Conservation (phyloP, 352 stramenopile species). For the Pythium aristosporum region DNA sequence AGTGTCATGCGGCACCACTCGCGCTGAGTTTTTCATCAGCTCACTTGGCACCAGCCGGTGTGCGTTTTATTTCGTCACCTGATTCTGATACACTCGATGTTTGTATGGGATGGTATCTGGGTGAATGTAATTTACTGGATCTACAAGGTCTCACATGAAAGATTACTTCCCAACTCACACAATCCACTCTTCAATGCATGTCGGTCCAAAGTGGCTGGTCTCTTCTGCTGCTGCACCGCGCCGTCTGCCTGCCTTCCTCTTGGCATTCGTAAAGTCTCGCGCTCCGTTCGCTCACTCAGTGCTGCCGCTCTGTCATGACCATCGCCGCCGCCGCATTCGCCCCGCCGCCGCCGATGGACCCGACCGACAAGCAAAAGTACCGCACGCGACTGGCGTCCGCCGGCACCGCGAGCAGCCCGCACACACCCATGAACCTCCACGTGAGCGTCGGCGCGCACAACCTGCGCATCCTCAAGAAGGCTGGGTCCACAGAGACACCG, state of each 20-base stretch:
- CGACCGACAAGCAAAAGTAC: constrained; percentile 27
- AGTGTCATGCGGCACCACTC: not conserved
- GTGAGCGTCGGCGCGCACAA: constrained; percentile 24
- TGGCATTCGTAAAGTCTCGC: constrained; percentile 20
- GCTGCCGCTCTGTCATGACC: constrained; percentile 14
- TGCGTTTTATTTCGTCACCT: constrained; percentile 1
- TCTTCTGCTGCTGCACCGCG: constrained; percentile 10
- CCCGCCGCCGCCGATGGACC: constrained; percentile 22
- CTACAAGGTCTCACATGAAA: not conserved
- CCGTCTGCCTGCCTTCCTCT: not conserved
- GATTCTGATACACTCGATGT: constrained; percentile 19
- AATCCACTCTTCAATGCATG: not conserved
- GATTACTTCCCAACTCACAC: not conserved
- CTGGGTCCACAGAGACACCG: not conserved
- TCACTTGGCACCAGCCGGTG: constrained; percentile 1
- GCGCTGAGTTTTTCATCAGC: not conserved
- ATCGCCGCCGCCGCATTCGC: constrained; percentile 20
- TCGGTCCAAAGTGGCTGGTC: constrained; percentile 1
- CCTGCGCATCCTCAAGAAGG: constrained; percentile 31
- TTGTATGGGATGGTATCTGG: constrained; percentile 21
- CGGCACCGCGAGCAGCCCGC: not conserved
- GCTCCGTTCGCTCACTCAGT: not conserved
- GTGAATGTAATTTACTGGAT: constrained; percentile 14
- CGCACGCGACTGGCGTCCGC: constrained; percentile 25
- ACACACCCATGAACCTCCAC: constrained; percentile 13